phyloP scores from a whole-genome alignment of 2,329 filamentous ascomycete genomes.

The Fusarium heterosporum region DNA sequence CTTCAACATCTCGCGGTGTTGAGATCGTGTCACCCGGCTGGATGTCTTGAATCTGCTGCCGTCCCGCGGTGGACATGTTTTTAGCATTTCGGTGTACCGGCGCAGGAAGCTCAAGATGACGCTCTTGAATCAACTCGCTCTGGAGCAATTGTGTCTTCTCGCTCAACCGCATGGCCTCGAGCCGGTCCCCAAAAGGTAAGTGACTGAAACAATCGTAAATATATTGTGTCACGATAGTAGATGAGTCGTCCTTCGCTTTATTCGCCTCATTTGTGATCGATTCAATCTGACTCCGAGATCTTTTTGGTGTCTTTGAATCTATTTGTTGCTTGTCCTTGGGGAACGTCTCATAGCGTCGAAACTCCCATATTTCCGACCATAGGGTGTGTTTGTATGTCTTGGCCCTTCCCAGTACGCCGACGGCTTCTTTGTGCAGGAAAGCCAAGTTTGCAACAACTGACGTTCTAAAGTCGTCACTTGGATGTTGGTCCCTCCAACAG shows the following conservation, averaged over 20 bases:
- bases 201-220: conserved; percentile 72
- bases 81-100: conserved; percentile 42
- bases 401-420: conserved; percentile 57
- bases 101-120: conserved; percentile 46
- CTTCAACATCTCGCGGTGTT: conserved; percentile 57
- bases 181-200: conserved; percentile 67
- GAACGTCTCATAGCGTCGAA: conserved; percentile 50
- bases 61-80: conserved; percentile 29
- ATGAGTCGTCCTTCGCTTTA: conserved; percentile 20
- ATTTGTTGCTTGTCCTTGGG: background rate
- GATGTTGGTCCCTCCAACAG: conserved; percentile 65
- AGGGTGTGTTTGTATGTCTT: conserved; percentile 56
- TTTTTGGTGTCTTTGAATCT: background rate
- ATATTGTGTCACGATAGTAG: conserved; percentile 78
- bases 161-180: conserved; percentile 55
- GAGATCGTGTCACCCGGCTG: conserved; percentile 63
- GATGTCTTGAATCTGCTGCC: conserved; percentile 51
- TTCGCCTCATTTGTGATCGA: conserved; percentile 17
- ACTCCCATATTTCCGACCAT: conserved; percentile 64
- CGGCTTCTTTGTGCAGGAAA: conserved; percentile 75
- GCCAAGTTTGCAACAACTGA: conserved; percentile 69
- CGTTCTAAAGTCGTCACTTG: conserved; percentile 70
- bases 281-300: background rate
- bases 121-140: conserved; percentile 44
- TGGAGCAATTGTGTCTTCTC: conserved; percentile 46